Conservation (phyloP, 2,329 filamentous ascomycete species). For the Colletotrichum sp. region DNA sequence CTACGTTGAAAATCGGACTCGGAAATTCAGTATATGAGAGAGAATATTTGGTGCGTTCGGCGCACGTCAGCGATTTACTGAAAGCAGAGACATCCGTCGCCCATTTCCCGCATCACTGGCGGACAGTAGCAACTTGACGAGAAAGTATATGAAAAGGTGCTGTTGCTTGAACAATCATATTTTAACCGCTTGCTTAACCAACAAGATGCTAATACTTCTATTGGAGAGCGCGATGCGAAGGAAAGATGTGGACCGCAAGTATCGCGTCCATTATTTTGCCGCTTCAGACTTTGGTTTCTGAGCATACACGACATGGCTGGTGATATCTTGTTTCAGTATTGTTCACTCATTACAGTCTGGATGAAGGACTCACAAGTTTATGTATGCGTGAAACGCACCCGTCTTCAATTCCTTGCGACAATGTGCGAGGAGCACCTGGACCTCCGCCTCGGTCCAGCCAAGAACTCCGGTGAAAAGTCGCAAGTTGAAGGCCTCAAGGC, state of each 20-base stretch:
- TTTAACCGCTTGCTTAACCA: no score
- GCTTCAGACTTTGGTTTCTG: not conserved
- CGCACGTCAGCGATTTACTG: no score
- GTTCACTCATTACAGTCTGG: not conserved
- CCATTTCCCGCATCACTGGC: no score
- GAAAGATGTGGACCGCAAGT: no score
- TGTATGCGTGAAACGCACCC: slow-evolving; percentile 27
- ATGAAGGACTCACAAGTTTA: slow-evolving; percentile 22
- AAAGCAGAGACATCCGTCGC: no score
- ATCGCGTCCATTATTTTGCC: not conserved
- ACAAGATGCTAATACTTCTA: not conserved
- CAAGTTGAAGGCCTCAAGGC: slow-evolving; percentile 26
- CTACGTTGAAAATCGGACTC: accelerated
- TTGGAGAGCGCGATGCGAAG: not conserved
- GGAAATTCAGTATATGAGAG: no score
- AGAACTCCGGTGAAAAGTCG: slow-evolving; percentile 30
- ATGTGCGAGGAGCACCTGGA: slow-evolving; percentile 27
- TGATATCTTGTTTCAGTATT: not conserved
- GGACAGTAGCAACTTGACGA: no score
- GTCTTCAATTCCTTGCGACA: slow-evolving; percentile 33
- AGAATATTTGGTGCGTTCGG: no score
- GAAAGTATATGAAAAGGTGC: no score
- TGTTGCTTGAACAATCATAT: no score
- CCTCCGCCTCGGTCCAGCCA: slow-evolving; percentile 31
- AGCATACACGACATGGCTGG: not conserved